These are phyloP conservation scores for Xanthoconium separans DNA, from an alignment of 1,284 basidiomycete genomes.

Conservation along the genomic window DNA sequence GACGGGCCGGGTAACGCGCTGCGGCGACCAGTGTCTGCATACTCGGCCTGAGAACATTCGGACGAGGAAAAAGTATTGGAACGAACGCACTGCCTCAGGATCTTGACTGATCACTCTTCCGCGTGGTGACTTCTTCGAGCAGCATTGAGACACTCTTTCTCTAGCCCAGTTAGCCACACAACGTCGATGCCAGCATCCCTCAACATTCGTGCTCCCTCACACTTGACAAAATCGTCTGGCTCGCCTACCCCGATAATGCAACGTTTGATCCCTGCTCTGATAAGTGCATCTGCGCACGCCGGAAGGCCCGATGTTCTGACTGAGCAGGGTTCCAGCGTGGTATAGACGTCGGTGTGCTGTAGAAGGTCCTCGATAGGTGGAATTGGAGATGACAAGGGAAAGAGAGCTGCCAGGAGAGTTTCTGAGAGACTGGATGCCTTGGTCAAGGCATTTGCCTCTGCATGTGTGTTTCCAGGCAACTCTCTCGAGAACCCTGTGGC, in stretches of 20 bases:
- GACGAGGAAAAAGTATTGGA: neutral
- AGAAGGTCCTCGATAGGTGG: conserved; percentile 48
- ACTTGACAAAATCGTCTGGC: conserved; percentile 93
- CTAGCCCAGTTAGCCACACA: conserved; percentile 68
- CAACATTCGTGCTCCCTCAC: conserved; percentile 82
- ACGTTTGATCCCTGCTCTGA: conserved; percentile 66
- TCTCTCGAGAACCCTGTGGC: conserved; percentile 91
- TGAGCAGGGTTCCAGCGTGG: conserved; percentile 97
- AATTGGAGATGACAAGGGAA: conserved; percentile 36
- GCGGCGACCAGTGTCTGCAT: conserved; percentile 13
- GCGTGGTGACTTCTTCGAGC: conserved; percentile 60
- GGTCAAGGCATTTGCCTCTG: conserved; percentile 90
- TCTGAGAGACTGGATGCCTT: conserved; percentile 60
- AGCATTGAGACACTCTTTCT: conserved; percentile 72
- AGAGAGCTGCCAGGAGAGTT: conserved; percentile 43
- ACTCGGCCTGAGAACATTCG: conserved; percentile 1
- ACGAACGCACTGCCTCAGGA: conserved; percentile 7
- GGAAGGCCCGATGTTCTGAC: conserved; percentile 83
- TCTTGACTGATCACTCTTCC: neutral
- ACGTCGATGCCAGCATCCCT: conserved; percentile 77
- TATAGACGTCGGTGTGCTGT: conserved; percentile 74
- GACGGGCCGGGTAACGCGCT: conserved; percentile 18
- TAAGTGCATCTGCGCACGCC: conserved; percentile 86
- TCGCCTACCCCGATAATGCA: conserved; percentile 93
- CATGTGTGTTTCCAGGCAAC: conserved; percentile 94